These are phyloP conservation scores for Arthrobotrys sinensis DNA, from an alignment of 2,329 filamentous ascomycete genomes.

Conservation along the genomic window DNA sequence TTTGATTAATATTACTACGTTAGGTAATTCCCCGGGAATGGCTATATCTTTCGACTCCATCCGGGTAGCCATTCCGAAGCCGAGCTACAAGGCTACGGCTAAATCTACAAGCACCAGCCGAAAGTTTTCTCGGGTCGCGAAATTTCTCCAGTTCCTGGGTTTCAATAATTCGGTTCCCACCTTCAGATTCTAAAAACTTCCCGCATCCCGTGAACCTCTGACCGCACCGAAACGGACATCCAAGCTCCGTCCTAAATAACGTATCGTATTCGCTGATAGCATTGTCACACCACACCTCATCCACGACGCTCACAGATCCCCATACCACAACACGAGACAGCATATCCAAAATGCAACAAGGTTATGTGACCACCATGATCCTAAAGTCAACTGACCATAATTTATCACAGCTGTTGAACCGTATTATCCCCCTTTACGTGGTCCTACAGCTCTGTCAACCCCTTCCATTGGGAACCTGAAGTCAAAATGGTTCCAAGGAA, in stretches of 20 bases:
- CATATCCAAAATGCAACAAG: constrained; percentile 48
- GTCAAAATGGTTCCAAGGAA: constrained; percentile 36
- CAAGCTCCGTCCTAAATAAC: neutral
- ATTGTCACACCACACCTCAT: constrained; percentile 51
- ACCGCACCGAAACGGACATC: neutral
- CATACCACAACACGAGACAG: constrained; percentile 44
- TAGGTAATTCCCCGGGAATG: too few relatives aligned
- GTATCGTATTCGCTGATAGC: constrained; percentile 16
- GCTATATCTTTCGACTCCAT: neutral
- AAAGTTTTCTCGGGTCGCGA: constrained; percentile 7
- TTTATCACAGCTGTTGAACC: constrained; percentile 10
- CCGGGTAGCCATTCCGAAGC: constrained; percentile 7
- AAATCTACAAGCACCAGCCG: constrained; percentile 11
- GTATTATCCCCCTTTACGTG: neutral
- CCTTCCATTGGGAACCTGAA: constrained; percentile 33
- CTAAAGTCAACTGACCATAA: constrained; percentile 38
- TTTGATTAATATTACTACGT: neutral
- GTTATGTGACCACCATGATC: constrained; percentile 41
- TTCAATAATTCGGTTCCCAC: constrained; percentile 31
- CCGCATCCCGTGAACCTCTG: constrained; percentile 1
- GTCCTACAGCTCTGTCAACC: constrained; percentile 41
- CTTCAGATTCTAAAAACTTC: constrained; percentile 15
- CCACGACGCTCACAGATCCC: neutral
- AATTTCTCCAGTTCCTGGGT: constrained; percentile 16
- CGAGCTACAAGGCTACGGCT: constrained; percentile 19